Evolutionary conservation across 371 early-diverging fungal genomes (phyloP), one percentile per base, ranked within the genome.

Genomic region (Apophysomyces ossiformis): DNA sequence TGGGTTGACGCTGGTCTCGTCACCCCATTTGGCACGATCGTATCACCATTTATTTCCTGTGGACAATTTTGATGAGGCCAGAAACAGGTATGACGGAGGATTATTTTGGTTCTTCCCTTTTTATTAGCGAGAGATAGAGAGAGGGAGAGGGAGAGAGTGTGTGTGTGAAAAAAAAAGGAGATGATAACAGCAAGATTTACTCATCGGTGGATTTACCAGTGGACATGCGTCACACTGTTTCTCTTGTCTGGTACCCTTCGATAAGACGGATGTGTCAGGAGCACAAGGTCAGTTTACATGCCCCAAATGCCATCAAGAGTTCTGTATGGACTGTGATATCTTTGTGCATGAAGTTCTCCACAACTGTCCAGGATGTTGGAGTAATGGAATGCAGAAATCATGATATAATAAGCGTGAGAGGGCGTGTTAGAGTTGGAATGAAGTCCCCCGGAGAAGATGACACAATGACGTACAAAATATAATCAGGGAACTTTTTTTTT

Each of bases 1-100:
- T 74, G 89, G 87, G 0, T 81, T 98, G 64, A 92, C 95, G 0
- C 73, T 98, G 37, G 94, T 97, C 1, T 94, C 96, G 7, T 91
- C 92, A 38, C 97, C 98, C 15, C 91, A 95, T 76, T 70, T 98
- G 60, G 97, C 97, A 5, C 69, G 98, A 60, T 95, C 95, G n/a
- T 97, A 96, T 72, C 97, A 96, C 67, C 97, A 97, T 64, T 81
- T 98, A 60, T 97, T 97, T 71, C 98, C 99, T 5, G 90, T 93
- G 12, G 87, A 88, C 65, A 89, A 89, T 61, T 89, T 86, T 77
- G 74, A 85, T 44, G 89, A 89, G 67, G 73, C 87, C 37, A 74
- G 76, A 56, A 57, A 41, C 41, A 73, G 69, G 80, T 75, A 79
- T 66, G 60, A 1, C 5, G 41, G 41, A 2, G 41, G 41, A 41